These are phyloP conservation scores for Crotalaria pallida DNA, from an alignment of 306 rosid genomes.

Conservation along the genomic window DNA sequence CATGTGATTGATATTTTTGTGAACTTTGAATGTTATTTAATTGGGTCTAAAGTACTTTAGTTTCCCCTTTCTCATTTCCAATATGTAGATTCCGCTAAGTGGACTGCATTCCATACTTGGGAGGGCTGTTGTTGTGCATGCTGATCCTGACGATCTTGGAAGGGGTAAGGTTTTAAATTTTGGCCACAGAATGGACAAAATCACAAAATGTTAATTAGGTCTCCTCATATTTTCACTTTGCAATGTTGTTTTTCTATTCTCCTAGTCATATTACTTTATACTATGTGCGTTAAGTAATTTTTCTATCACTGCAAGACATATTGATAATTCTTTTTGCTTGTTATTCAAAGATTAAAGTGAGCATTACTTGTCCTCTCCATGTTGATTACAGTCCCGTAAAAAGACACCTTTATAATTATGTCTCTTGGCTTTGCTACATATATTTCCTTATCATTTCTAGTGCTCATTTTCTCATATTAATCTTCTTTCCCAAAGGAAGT, in stretches of 20 bases:
- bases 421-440: not conserved
- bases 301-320: not conserved
- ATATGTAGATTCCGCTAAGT: slow-evolving; percentile 45
- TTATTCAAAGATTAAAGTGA: not conserved
- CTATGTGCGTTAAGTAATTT: not conserved
- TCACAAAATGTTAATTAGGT: not conserved
- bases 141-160: slow-evolving; percentile 79
- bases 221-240: not conserved
- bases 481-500: not conserved
- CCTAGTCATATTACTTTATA: not conserved
- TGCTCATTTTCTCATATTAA: not conserved
- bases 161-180: slow-evolving; percentile 38
- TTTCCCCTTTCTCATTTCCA: not conserved
- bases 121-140: slow-evolving; percentile 66
- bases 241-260: not conserved
- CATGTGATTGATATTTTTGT: slow-evolving; percentile 3
- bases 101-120: slow-evolving; percentile 65
- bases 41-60: not conserved
- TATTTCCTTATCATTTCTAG: not conserved
- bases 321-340: not conserved
- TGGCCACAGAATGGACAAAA: not conserved
- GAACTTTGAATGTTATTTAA: not conserved
- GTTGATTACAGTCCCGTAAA: not conserved
- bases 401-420: not conserved
- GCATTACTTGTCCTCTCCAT: not conserved